Base-by-base conservation (phyloP, 768 basidiomycete genomes). In the Suillus subaureus region DNA sequence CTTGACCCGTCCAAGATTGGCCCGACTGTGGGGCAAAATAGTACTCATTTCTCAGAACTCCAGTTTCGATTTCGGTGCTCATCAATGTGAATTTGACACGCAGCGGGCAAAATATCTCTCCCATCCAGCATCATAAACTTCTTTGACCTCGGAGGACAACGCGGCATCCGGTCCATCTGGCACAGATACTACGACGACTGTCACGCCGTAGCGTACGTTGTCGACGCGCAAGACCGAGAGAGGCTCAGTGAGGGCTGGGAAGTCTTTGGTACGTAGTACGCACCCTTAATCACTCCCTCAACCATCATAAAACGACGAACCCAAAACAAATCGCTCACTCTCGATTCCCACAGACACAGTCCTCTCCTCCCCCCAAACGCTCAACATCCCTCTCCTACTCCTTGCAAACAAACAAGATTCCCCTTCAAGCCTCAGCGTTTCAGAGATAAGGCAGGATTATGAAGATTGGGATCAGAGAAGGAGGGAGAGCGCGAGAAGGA, bases 11-110 rank as follows among this genome's bases (percentile, higher is more conserved):
- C 94, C 70, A 97, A 95, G 79, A 98, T 99, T 70, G 94, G 86
- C 0, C 97, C 97, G 1, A 99, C 97, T 0, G 92, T 99, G 4
- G 97, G 97, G 0, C 97, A 99, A 79, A 99, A 99, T 77, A 97
- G 97, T 97, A 68, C 69, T 92, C 80, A 31, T 28, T 21, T 31
- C 28, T 35, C 33, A 23, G 13, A 35, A 26, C 23, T 18, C 28
- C 35, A 39, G 26, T 33, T 33, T 55, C 23, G 16, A 60, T 42
- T 28, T 21, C 37, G 18, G 11, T 9, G 16, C 11, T 60, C 26
- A 28, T 26, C 40, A 28, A 42, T 35, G 33, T 12, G 23, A 2
- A 33, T 18, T 21, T 18, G 35, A 39, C 31, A 42, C 9, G 18
- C 71, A 97, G 97, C 92, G 77, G 97, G 97, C 45, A 94, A 93